Base-by-base conservation (phyloP, 805 yeast species). In the Ogataea methylovora region DNA sequence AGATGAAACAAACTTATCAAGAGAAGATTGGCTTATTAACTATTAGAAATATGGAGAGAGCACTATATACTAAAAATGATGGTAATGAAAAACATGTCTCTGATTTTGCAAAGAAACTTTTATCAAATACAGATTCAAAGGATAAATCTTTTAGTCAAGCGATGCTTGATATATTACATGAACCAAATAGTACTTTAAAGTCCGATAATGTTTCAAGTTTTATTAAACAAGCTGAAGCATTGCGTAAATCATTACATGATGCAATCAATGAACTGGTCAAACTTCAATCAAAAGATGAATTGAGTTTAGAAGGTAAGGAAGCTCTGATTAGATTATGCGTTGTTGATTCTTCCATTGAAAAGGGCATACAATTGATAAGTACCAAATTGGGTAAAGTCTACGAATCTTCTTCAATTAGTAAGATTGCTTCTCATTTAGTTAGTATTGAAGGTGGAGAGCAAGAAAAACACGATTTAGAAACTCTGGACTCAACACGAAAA, bases 21-120 rank as follows among this genome's bases (percentile, higher is more conserved):
- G 83, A 86, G 27, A 72, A 78, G 47, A 72, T 87, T 38, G 92
- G 94, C 1, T 67, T 84, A 29, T 78, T 82, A 45, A 73, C 92
- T 31, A 79, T 88, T 79, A 72, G 81, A 46, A 88, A 88, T 54
- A 79, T 87, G 80, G 86, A 81, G 45, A 54, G 60, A 16, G 64
- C 69, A 34, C 58, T 79, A 35, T 66, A 68, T 37, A 33, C 43
- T 28, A 44, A 58, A 18, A 22, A 34, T n/a, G 37, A 35, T 11
- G 33, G 12, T 8, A 39, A 30, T n/a, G 6, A 16, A 2, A 25
- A 38, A n/a, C n/a, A n/a, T n/a, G n/a, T n/a, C n/a, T n/a, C n/a
- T n/a, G n/a, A n/a, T n/a, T n/a, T n/a, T n/a, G n/a, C n/a, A n/a
- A n/a, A n/a, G n/a, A n/a, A n/a, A n/a, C n/a, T n/a, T n/a, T n/a